These are phyloP conservation scores for Scleroderma bovista DNA, from an alignment of 768 basidiomycete species.

Conservation along the genomic window DNA sequence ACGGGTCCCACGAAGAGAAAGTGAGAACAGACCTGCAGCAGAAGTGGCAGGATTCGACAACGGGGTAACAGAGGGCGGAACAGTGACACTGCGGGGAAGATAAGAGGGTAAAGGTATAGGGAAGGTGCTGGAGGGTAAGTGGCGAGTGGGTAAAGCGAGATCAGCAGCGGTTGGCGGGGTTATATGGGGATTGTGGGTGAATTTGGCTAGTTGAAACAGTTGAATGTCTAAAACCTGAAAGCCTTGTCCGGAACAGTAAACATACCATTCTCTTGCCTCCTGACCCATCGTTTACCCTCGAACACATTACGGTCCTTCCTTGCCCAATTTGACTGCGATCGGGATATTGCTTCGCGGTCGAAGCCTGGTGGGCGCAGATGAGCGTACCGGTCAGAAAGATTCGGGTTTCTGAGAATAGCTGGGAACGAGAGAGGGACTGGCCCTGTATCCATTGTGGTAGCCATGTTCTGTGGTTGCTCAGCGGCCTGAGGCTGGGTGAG, in stretches of 20 bases:
- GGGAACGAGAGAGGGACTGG: slow-evolving; percentile 66
- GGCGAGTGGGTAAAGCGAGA: slow-evolving; percentile 39
- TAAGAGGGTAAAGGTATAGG: slow-evolving; percentile 71
- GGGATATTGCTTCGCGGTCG: slow-evolving; percentile 4
- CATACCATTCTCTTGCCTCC: slow-evolving; percentile 75
- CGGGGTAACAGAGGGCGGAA: slow-evolving; percentile 43
- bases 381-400: slow-evolving; percentile 46
- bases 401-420: slow-evolving; percentile 57
- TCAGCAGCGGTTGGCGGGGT: slow-evolving; percentile 57
- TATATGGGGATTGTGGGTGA: slow-evolving; percentile 69
- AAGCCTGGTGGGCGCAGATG: slow-evolving; percentile 36
- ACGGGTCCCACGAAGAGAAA: slow-evolving; percentile 72
- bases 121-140: slow-evolving; percentile 49
- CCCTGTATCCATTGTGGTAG: neutral
- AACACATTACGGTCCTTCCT: slow-evolving; percentile 55
- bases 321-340: slow-evolving; percentile 6
- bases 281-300: slow-evolving; percentile 73
- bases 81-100: slow-evolving; percentile 52
- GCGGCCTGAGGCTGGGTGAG: neutral
- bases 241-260: slow-evolving; percentile 3
- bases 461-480: neutral
- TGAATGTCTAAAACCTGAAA: slow-evolving; percentile 1
- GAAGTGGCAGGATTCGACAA: slow-evolving; percentile 46
- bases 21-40: slow-evolving; percentile 69
- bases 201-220: slow-evolving; percentile 44